These are phyloP conservation scores for Psidium friedrichsthalianum DNA, from an alignment of 345 rosid genomes.

Conservation along the genomic window DNA sequence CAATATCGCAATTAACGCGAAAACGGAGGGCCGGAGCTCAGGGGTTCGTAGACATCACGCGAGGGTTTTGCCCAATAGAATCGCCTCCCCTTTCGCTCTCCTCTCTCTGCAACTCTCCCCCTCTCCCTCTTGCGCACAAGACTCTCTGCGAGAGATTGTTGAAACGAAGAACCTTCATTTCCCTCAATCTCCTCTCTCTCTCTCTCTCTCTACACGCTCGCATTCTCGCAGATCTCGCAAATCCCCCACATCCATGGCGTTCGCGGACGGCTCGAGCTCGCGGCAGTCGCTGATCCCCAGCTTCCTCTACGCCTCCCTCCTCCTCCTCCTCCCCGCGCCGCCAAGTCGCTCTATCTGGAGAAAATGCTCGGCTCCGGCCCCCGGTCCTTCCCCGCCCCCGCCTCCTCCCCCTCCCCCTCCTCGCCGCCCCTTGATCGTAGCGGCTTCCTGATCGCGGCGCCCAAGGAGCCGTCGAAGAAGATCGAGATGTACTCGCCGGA, in stretches of 20 bases:
- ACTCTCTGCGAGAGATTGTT: not conserved
- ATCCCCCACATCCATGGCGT: slow-evolving; percentile 23
- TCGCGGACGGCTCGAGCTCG: slow-evolving; percentile 9
- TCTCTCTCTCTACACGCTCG: not conserved
- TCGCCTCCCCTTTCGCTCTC: no score
- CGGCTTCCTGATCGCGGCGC: slow-evolving; percentile 39
- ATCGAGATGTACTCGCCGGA: slow-evolving; percentile 72
- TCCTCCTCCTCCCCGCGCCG: slow-evolving; percentile 21
- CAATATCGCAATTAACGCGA: no score
- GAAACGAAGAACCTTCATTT: not conserved
- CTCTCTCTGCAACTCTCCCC: no score
- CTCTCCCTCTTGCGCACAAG: no score
- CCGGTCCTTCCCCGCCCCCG: not conserved
- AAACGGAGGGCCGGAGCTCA: no score
- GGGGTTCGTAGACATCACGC: not conserved
- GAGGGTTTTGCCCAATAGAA: not conserved
- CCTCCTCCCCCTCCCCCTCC: not conserved
- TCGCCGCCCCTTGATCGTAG: not conserved
- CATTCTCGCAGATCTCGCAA: not conserved
- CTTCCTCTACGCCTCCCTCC: slow-evolving; percentile 48
- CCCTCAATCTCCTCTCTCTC: not conserved
- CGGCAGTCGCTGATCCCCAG: slow-evolving; percentile 54
- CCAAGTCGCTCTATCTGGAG: slow-evolving; percentile 15
- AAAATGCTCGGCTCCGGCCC: slow-evolving; percentile 4
- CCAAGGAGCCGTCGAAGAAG: slow-evolving; percentile 48